These are phyloP conservation scores for Collybiopsis confluens DNA, from an alignment of 768 basidiomycete genomes.

Conservation along the genomic window DNA sequence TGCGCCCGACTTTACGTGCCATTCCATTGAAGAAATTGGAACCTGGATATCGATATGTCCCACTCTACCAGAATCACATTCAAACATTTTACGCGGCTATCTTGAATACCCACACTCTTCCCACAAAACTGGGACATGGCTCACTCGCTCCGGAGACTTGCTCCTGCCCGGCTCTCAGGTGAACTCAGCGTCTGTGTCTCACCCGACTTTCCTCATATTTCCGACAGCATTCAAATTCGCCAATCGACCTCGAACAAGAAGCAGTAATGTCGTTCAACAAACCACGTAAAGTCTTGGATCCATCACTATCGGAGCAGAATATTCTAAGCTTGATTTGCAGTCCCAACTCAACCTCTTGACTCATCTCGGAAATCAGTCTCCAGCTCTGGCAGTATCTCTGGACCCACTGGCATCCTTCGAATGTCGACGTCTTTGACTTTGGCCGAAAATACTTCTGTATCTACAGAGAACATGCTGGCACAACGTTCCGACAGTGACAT, in stretches of 20 bases:
- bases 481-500: neutral
- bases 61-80: too few relatives aligned
- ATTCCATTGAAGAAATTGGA: too few relatives aligned
- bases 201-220: neutral
- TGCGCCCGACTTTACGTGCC: too few relatives aligned
- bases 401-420: neutral
- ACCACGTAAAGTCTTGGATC: neutral
- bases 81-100: too few relatives aligned
- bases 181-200: neutral
- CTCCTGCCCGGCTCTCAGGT: too few relatives aligned
- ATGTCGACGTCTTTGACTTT: neutral
- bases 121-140: too few relatives aligned
- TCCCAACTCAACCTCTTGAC: neutral
- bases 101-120: too few relatives aligned
- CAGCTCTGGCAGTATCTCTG: neutral
- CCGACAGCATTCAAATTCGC: neutral
- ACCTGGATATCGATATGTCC: too few relatives aligned
- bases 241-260: neutral
- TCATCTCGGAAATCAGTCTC: neutral
- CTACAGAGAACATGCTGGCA: neutral
- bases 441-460: neutral
- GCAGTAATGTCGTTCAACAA: neutral
- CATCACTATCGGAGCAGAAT: neutral
- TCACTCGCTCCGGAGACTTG: too few relatives aligned
- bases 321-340: neutral